phyloP scores from a whole-genome alignment of 768 basidiomycete species.

The Tricholoma sp. region DNA sequence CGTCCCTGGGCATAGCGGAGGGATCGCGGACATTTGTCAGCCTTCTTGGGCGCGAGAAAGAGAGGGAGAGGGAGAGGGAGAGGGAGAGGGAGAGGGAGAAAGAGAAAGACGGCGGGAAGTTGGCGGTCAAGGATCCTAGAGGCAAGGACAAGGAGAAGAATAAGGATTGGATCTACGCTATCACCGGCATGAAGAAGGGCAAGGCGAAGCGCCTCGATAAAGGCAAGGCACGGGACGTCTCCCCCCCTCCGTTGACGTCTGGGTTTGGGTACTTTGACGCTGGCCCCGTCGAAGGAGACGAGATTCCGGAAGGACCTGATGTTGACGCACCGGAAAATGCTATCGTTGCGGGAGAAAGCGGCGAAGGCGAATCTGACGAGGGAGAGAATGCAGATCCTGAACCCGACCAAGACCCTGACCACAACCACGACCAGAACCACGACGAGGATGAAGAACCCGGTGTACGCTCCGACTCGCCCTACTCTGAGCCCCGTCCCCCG shows the following conservation, averaged over 20 bases:
- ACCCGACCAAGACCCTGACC: too few species aligned
- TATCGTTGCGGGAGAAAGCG: background rate
- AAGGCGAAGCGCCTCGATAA: background rate
- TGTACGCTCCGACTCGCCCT: background rate
- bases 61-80: constrained; percentile 20
- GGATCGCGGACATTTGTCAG: background rate
- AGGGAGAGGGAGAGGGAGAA: constrained; percentile 3
- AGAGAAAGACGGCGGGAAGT: constrained; percentile 1
- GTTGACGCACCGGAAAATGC: background rate
- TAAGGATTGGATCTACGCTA: constrained; percentile 14
- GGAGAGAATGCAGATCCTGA: background rate
- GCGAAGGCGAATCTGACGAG: background rate
- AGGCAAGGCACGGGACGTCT: background rate
- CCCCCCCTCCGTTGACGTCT: background rate
- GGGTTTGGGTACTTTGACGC: background rate
- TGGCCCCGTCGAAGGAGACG: background rate
- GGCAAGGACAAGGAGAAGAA: constrained; percentile 2
- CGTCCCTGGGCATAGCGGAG: background rate
- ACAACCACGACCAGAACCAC: constrained; percentile 1
- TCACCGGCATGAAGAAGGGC: background rate
- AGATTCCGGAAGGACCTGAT: background rate
- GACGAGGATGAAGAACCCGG: constrained; percentile 6
- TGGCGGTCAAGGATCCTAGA: too few species aligned
- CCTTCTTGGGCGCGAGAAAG: constrained; percentile 8
- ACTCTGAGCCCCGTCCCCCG: background rate